Base-by-base conservation (phyloP, 192 early-diverging fungal species). In the Diversispora eburnea region DNA sequence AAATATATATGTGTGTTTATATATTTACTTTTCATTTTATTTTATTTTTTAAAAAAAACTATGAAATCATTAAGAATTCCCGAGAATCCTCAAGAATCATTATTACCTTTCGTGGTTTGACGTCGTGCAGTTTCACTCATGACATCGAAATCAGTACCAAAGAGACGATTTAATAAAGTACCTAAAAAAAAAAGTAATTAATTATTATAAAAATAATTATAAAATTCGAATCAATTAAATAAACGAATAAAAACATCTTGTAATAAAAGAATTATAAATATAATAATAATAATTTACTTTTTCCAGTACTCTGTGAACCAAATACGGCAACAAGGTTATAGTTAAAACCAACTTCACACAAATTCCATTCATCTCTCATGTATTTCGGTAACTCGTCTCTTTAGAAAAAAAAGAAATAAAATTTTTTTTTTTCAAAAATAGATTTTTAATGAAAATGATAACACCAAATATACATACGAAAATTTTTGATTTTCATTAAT, bases 261-360 rank as follows among this genome's bases (percentile, higher is more conserved):
- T 46, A 45, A 13, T 54, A 51, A 69, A 39, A 68, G 20, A 5
- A 17, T 7, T 8, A 12, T 3, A 41, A 43, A 42, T 39, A n/a
- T 74, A 25, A 10, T 10, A 54, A 20, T 25, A 17, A 22, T 39
- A 47, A 72, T 87, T 80, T 83, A 88, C 93, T 95, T 75, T 99
- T 99, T 49, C 98, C 98, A 5, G 96, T 98, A 84, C 92, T 94
- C 81, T 99, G 98, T 46, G 95, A 98, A 64, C 98, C 98, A 88
- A 99, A 98, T 42, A 99, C 96, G 17, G 98, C 95, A 5, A 98
- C 93, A 17, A 98, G 83, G 78, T 98, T 91, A 78, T 98, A 99
- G 78, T 97, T 90, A 72, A 99, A 99, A 17, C 98, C 98, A 51
- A 81, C 82, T 42, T 94, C 89, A 20, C 77, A 80, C 4, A 99